A percentile compares a stretch with the other conserved stretches of the same genome.
Conservation (phyloP, 345 rosid species). For the Excoecaria agallocha region DNA sequence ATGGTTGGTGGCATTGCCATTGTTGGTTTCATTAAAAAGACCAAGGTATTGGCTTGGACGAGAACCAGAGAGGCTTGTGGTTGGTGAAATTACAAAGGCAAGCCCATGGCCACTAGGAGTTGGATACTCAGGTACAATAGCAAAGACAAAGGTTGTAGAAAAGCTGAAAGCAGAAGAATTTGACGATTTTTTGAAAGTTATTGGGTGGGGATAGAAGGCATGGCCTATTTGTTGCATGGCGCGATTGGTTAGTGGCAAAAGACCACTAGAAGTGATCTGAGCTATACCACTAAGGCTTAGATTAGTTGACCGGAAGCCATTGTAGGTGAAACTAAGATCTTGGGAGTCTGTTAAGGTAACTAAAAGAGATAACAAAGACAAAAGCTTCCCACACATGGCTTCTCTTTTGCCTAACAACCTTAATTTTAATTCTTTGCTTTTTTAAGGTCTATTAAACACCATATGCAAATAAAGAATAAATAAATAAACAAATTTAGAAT, state of each 20-base stretch:
- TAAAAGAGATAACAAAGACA: too few species aligned
- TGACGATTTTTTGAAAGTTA: conserved; percentile 48
- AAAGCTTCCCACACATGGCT: too few species aligned
- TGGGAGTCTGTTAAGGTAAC: too few species aligned
- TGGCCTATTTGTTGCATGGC: conserved; percentile 57
- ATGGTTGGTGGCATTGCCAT: conserved; percentile 51
- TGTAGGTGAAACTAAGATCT: too few species aligned
- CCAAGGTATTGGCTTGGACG: conserved; percentile 71
- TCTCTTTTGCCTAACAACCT: too few species aligned
- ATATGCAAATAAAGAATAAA: too few species aligned
- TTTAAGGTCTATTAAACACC: too few species aligned
- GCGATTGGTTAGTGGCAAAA: conserved; percentile 40
- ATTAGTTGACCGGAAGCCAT: too few species aligned
- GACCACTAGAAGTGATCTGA: conserved; percentile 19
- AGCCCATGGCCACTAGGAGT: conserved; percentile 79
- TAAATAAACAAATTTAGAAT: too few species aligned
- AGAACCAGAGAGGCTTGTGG: conserved; percentile 44
- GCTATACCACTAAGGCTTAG: conserved; percentile 37
- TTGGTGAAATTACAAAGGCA: conserved; percentile 59
- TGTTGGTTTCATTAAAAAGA: conserved; percentile 47
- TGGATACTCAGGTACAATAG: conserved; percentile 60
- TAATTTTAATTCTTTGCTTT: too few species aligned
- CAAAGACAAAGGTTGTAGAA: conserved; percentile 77
- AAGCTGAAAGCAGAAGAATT: conserved; percentile 48
- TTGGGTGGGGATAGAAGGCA: conserved; percentile 66